phyloP scores from a whole-genome alignment of 169 alveolate species.

The Eimeria necatrix region DNA sequence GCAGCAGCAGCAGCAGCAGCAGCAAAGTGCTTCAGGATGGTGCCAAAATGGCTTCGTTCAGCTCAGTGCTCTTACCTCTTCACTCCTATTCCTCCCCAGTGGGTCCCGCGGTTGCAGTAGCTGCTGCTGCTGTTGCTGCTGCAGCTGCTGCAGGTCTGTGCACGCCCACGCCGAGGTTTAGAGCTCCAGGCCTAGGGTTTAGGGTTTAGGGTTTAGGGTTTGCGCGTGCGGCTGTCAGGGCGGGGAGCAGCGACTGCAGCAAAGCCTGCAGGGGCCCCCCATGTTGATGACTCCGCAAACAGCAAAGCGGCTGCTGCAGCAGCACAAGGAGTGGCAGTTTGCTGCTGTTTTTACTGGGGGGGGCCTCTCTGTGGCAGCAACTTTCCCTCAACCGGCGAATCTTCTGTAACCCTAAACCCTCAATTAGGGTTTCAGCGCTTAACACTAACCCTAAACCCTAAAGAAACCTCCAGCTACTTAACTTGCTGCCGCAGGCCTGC shows the following conservation, averaged over 20 bases:
- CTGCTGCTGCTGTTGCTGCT: no score
- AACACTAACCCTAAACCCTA: no score
- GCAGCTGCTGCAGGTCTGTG: no score
- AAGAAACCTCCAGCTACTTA: no score
- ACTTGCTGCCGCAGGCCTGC: no score
- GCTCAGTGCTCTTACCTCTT: background rate
- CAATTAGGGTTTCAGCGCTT: no score
- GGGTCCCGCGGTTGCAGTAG: no score
- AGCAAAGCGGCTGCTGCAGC: slow-evolving; percentile 10
- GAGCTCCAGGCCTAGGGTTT: background rate
- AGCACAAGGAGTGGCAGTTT: background rate
- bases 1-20: no score
- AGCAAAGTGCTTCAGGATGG: no score
- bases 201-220: background rate
- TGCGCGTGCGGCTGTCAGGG: background rate
- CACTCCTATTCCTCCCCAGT: background rate
- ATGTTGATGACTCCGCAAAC: background rate
- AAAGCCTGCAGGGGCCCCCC: background rate
- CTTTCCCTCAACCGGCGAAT: background rate
- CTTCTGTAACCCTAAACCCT: background rate
- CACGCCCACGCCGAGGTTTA: background rate
- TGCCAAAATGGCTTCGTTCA: background rate
- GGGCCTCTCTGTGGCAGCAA: background rate
- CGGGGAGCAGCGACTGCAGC: background rate
- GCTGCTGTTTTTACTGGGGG: background rate